Base-by-base conservation (phyloP, 345 rosid species). In the Nephelium lappaceum region DNA sequence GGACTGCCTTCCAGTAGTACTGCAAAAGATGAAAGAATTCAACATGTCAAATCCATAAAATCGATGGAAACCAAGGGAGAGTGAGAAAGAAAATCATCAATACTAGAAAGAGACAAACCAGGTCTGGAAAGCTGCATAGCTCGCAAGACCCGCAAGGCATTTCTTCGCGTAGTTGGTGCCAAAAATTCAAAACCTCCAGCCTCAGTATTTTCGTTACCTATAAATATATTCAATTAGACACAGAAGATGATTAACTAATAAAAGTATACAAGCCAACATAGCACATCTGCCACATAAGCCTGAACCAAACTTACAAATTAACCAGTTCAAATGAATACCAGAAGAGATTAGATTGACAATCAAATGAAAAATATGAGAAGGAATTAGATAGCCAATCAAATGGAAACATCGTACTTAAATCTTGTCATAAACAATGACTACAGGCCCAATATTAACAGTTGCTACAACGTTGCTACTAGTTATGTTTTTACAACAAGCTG, bases 91-190 rank as follows among this genome's bases (percentile, higher is more conserved):
- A 83, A 23, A 63, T 60, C 72, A 67, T 63, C 57, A 36, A 23
- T 3, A 39, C 42, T 18, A 47, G 38, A 27, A 27, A 14, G 77
- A 60, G 77, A 75, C 76, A 61, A 85, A 91, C 96, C 96, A 69
- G 99, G 99, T 85, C 94, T 95, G 42, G 89, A 75, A 79, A 95
- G 97, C 78, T 93, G 98, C 99, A 95, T 93, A 49, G 98, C 98
- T 64, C 99, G 90, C 87, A 95, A 84, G 47, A 92, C 91, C 58
- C 99, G 85, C 83, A 92, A 78, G 69, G 94, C 94, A 88, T 95
- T 95, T 85, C 89, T 86, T 66, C 92, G 77, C 0, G 98, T 91
- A 8, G 99, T 95, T 79, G 98, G 99, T 38, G 98, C 98, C 80
- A 86, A 80, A 76, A 95, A 90, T 83, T 95, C 96, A 79, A 95